These are phyloP conservation scores for Beauveria bassiana DNA, from an alignment of 2,329 filamentous ascomycete species.

Conservation along the genomic window DNA sequence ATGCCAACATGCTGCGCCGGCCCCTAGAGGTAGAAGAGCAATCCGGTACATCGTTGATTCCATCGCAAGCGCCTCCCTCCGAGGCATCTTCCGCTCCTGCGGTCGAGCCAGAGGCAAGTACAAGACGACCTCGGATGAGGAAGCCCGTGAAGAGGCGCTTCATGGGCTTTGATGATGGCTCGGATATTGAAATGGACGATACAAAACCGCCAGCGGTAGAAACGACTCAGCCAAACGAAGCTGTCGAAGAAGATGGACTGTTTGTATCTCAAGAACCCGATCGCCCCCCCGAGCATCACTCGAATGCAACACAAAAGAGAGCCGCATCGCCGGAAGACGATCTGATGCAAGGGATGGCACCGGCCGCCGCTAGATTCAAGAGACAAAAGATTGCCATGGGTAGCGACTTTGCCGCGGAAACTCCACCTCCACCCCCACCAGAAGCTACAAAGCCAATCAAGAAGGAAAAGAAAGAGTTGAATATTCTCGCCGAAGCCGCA, in stretches of 20 bases:
- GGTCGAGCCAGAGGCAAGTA: conserved; percentile 14
- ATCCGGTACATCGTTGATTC: conserved; percentile 14
- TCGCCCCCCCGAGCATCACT: conserved; percentile 16
- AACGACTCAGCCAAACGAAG: conserved; percentile 5
- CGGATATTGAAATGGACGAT: conserved; percentile 30
- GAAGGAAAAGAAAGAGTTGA: conserved; percentile 51
- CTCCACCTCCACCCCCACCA: conserved; percentile 16
- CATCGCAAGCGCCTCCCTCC: conserved; percentile 1
- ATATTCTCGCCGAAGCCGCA: conserved; percentile 60
- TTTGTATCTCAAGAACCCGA: conserved; percentile 48
- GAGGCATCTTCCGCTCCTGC: neutral
- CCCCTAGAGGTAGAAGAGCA: conserved; percentile 48
- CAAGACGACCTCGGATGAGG: conserved; percentile 27
- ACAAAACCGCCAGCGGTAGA: conserved; percentile 12
- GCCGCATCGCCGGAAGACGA: conserved; percentile 40
- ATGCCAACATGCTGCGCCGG: conserved; percentile 64
- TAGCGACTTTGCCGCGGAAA: conserved; percentile 32
- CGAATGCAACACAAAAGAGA: conserved; percentile 37
- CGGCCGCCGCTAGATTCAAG: conserved; percentile 71
- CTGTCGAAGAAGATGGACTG: conserved; percentile 36
- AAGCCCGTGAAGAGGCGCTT: conserved; percentile 51
- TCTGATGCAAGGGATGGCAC: conserved; percentile 64
- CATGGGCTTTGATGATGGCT: conserved; percentile 57
- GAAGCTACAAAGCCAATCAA: conserved; percentile 30
- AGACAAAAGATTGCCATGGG: conserved; percentile 60